phyloP scores from a whole-genome alignment of 202 grass and related monocot species.

The Setaria viridis region DNA sequence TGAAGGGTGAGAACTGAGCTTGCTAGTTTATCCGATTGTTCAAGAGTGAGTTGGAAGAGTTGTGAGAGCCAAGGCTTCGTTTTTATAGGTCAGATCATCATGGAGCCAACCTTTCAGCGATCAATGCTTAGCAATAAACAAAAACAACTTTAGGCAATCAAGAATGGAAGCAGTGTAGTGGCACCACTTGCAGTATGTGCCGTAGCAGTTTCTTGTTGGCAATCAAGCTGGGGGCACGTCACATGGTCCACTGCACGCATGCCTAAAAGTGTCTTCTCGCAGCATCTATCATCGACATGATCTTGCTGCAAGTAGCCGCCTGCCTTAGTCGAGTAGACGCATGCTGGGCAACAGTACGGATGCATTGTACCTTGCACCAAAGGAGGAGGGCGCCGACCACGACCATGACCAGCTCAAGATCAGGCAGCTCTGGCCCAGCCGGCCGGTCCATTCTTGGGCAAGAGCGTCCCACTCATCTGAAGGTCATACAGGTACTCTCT shows the following conservation, averaged over 20 bases:
- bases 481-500: too few species aligned
- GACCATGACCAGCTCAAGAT: not conserved
- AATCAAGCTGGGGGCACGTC: conserved; percentile 3
- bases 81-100: conserved; percentile 43
- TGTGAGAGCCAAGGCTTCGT: not conserved
- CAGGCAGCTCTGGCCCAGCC: not conserved
- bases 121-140: not conserved
- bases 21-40: not conserved
- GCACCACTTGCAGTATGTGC: not conserved
- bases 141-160: conserved; percentile 15
- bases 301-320: not conserved
- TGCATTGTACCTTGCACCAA: conserved; percentile 21
- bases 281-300: conserved; percentile 9
- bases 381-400: not conserved
- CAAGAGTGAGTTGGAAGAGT: conserved; percentile 9
- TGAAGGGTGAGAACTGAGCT: not conserved
- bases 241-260: conserved; percentile 26
- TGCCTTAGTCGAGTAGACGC: not conserved
- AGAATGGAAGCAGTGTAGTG: conserved; percentile 1
- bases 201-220: conserved; percentile 12
- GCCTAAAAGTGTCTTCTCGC: not conserved
- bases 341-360: conserved; percentile 10
- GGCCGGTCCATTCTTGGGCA: not conserved
- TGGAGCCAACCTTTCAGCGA: not conserved
- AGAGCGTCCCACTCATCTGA: not conserved